A percentile compares a stretch with the other conserved stretches of the same genome.
Evolutionary conservation across 106 monocot species (phyloP).

Genomic region (Chionographis japonica): DNA sequence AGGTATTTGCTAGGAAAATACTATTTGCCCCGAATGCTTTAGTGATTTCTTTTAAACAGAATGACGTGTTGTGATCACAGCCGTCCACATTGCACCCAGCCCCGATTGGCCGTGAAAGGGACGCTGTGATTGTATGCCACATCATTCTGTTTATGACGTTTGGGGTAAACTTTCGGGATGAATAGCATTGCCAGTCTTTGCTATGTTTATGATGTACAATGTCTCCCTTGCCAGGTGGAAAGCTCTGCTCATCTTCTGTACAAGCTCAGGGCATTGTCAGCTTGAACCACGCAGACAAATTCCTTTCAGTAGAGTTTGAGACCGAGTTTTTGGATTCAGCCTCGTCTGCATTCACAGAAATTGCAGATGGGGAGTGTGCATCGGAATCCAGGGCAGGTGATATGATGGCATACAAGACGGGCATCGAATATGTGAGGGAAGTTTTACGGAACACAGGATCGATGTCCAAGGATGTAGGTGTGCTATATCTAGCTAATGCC

Average conservation of each 20-base stretch:
- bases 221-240: constrained; percentile 11
- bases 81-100: too few species aligned
- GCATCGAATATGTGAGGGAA: constrained; percentile 22
- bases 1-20: background rate
- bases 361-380: background rate
- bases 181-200: background rate
- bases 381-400: background rate
- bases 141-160: too few species aligned
- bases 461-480: background rate
- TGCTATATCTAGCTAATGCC: background rate
- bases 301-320: constrained; percentile 5
- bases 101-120: too few species aligned
- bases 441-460: constrained; percentile 7
- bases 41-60: too few species aligned
- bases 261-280: constrained; percentile 11
- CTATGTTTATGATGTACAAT: background rate
- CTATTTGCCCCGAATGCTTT: too few species aligned
- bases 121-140: too few species aligned
- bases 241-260: constrained; percentile 8
- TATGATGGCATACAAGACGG: constrained; percentile 5
- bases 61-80: too few species aligned
- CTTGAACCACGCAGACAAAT: background rate
- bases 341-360: constrained; percentile 7
- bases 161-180: too few species aligned
- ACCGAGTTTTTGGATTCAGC: constrained; percentile 20